phyloP scores from a whole-genome alignment of 495 filamentous ascomycete genomes.

The Aspergillus biplanus region DNA sequence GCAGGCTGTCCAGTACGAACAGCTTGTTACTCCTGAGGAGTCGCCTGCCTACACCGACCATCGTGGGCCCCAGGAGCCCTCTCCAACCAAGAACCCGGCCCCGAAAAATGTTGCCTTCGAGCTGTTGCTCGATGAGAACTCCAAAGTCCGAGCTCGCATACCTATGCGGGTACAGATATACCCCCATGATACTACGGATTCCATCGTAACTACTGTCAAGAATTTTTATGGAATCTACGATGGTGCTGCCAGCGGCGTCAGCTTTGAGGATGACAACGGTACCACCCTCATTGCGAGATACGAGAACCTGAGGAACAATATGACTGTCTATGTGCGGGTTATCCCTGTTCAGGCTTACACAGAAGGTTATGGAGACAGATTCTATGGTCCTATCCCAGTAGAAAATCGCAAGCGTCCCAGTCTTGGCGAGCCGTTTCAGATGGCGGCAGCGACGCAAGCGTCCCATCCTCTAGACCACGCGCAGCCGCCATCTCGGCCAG shows the following conservation, averaged over 20 bases:
- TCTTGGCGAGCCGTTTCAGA: slow-evolving; percentile 59
- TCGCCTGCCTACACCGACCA: slow-evolving; percentile 36
- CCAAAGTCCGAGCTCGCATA: slow-evolving; percentile 74
- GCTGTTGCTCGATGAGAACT: slow-evolving; percentile 73
- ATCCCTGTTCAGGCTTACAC: slow-evolving; percentile 60
- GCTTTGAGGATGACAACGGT: slow-evolving; percentile 86
- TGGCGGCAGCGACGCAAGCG: slow-evolving; percentile 54
- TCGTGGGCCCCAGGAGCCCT: slow-evolving; percentile 41
- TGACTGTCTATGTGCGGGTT: slow-evolving; percentile 87
- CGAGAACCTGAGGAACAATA: slow-evolving; percentile 88
- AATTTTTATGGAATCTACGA: slow-evolving; percentile 96
- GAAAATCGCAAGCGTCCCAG: slow-evolving; percentile 53
- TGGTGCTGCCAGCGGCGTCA: slow-evolving; percentile 72
- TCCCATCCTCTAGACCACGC: slow-evolving; percentile 54
- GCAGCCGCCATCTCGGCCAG: slow-evolving; percentile 65
- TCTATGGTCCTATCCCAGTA: slow-evolving; percentile 42
- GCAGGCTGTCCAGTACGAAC: slow-evolving; percentile 48
- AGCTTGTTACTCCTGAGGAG: slow-evolving; percentile 45
- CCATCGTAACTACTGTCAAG: slow-evolving; percentile 94
- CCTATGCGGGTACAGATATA: slow-evolving; percentile 92
- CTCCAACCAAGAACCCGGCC: slow-evolving; percentile 52
- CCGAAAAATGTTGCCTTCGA: slow-evolving; percentile 87
- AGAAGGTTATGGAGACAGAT: slow-evolving; percentile 41
- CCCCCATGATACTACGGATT: slow-evolving; percentile 92
- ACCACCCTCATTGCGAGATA: slow-evolving; percentile 91